Base-by-base conservation (phyloP, 257 asterid genomes). In the Scutellaria barbata region DNA sequence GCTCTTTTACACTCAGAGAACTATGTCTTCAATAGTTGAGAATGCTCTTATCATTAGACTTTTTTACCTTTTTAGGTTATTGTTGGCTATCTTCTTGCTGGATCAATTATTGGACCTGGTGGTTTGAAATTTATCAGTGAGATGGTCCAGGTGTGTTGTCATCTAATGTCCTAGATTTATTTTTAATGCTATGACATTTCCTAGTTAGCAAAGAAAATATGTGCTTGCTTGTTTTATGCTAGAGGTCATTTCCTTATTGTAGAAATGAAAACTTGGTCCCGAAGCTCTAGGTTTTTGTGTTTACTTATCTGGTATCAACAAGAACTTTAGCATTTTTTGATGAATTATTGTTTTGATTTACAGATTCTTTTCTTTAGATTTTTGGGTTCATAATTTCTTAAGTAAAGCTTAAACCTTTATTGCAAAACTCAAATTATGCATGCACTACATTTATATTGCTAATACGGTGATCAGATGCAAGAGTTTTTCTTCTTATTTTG, bases 31-130 rank as follows among this genome's bases (percentile, higher is more conserved):
- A 42, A 20, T 74, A 59, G 66, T 52, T 43, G 69, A 65, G 12
- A 17, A 68, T 42, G 14, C 40, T 39, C 53, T 69, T 71, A 72
- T 66, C 46, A n/a, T 55, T 66, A 74, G 66, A 33, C 73, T 70
- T 22, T 56, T 37, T 81, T 48, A 65, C 61, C 39, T 48, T 68
- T 64, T 42, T 74, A 93, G 98, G 94, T 90, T 62, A 93, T 93
- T 45, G 97, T 90, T 46, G 98, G 98, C 53, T 93, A 93, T 83
- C 95, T 93, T 76, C 94, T 93, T 71, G 98, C 98, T 10, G 98
- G 98, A 72, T 93, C 98, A 45, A 52, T 93, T 59, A 85, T 93
- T 82, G 98, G 98, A 79, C 98, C 98, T 53, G 98, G 98, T 77
- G 98, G 98, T 79, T 81, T 93, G 71, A 89, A 90, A 69, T 87